phyloP scores from a whole-genome alignment of 768 basidiomycete genomes.

The Gloeostereum incarnatum region DNA sequence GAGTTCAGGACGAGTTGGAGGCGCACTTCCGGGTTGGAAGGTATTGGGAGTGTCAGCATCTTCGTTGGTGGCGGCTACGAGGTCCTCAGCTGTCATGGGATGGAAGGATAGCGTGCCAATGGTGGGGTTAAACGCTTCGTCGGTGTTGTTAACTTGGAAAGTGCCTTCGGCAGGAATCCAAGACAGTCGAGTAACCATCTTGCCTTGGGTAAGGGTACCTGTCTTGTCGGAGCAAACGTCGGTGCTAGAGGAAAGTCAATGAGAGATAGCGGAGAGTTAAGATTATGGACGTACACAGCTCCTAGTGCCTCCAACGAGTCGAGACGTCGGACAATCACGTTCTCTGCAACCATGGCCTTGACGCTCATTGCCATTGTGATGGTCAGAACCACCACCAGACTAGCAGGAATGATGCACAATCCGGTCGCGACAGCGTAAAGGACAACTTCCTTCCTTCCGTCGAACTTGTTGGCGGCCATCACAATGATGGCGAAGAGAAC shows the following conservation, averaged over 20 bases:
- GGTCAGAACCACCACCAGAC: slow-evolving; percentile 38
- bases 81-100: too few species aligned
- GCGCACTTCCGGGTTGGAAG: too few species aligned
- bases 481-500: not conserved
- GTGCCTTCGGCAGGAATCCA: slow-evolving; percentile 25
- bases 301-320: slow-evolving; percentile 58
- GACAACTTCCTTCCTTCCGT: not conserved
- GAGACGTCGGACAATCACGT: slow-evolving; percentile 54
- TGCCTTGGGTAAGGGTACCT: slow-evolving; percentile 44
- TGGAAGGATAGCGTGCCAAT: too few species aligned
- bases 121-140: too few species aligned
- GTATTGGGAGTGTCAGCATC: too few species aligned
- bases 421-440: slow-evolving; percentile 23
- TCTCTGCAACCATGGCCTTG: slow-evolving; percentile 41
- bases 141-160: too few species aligned
- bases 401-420: slow-evolving; percentile 31
- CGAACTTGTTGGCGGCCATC: not conserved
- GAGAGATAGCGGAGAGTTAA: not conserved
- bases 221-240: slow-evolving; percentile 59
- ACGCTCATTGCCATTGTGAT: slow-evolving; percentile 53
- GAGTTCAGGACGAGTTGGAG: too few species aligned
- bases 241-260: slow-evolving; percentile 7
- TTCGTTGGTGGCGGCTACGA: too few species aligned
- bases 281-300: slow-evolving; percentile 31
- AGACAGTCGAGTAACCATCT: slow-evolving; percentile 30